Evolutionary conservation across 2,329 filamentous ascomycete species (phyloP), one percentile per base, ranked within the genome.

Genomic region (Curvularia hawaiiensis): DNA sequence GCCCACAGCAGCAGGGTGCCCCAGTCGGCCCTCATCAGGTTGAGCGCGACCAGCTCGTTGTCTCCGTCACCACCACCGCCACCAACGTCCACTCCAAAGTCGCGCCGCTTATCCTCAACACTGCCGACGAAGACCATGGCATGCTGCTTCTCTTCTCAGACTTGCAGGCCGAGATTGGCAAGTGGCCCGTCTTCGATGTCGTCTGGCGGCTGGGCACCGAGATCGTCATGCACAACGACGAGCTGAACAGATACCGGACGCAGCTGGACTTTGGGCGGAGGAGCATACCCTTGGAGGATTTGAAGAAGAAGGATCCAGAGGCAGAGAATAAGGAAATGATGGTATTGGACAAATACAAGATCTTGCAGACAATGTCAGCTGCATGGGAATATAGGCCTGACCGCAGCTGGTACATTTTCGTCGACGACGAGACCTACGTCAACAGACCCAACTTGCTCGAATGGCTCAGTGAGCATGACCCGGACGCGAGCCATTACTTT

Each of bases 341-440:
- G 1, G 62, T 56, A 14, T 55, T 79, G 59, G 70, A 77, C 56
- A 78, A 76, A 51, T 78, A 75, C 69, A 78, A 77, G 61, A 69
- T 75, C 20, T 58, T 79, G 30, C 74, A 75, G 30, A 69, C 75
- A 45, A 64, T 78, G 59, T 66, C 75, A 14, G 61, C 67, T 26
- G 69, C 76, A 4, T 72, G 74, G 57, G 65, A 73, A 11, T 65
- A 75, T 50, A 65, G 73, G 38, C 80, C 80, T 2, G 72, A 83
- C 26, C 80, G 81, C 44, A 82, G 82, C 53, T 87, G 84, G 84
- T 87, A 80, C 59, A 75, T 85, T 54, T 87, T 87, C 67, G 80
- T 85, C 46, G 84, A 86, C 62, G 80, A 83, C 0, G 85, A 87
- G 65, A 86, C 84, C 0, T 86, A 84, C 61, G 69, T 86, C 40